Percentiles rank a stretch among this genome's conserved stretches.
These are phyloP conservation scores for Xylariaceae sp. DNA, from an alignment of 2,329 filamentous ascomycete genomes.

Conservation along the genomic window DNA sequence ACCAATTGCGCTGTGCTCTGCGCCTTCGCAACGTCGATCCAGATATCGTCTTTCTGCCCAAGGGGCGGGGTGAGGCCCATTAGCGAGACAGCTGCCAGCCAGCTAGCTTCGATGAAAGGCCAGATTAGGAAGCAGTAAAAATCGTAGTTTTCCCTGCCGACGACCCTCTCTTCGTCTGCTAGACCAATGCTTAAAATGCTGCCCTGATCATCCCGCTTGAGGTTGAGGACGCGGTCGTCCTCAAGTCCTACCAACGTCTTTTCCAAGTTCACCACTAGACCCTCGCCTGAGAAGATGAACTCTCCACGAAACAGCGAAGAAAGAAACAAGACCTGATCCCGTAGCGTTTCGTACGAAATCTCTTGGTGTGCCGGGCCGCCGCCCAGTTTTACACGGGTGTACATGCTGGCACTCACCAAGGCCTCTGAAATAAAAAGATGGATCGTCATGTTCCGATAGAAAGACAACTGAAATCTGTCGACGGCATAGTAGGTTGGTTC, in stretches of 20 bases:
- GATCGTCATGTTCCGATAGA: slow-evolving; percentile 99
- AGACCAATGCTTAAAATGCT: slow-evolving; percentile 72
- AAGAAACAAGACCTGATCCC: slow-evolving; percentile 82
- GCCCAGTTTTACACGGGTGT: slow-evolving; percentile 86
- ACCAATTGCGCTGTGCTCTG: slow-evolving; percentile 82
- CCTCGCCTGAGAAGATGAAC: slow-evolving; percentile 93
- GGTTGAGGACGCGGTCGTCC: slow-evolving; percentile 72
- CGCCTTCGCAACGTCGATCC: slow-evolving; percentile 77
- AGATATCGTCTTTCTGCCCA: slow-evolving; percentile 62
- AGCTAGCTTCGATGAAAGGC: slow-evolving; percentile 95
- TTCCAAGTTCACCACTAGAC: slow-evolving; percentile 77
- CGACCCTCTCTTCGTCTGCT: slow-evolving; percentile 72
- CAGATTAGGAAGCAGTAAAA: slow-evolving; percentile 99
- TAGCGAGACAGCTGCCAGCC: slow-evolving; percentile 86
- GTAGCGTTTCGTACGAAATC: slow-evolving; percentile 73
- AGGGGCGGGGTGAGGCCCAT: slow-evolving; percentile 81
- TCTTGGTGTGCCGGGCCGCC: slow-evolving; percentile 82
- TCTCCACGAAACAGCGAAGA: slow-evolving; percentile 93
- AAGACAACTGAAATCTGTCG: slow-evolving; percentile 94
- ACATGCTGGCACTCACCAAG: slow-evolving; percentile 86
- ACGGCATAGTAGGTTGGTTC: slow-evolving; percentile 95
- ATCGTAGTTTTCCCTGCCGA: slow-evolving; percentile 91
- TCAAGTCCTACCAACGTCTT: slow-evolving; percentile 79
- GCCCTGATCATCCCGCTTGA: slow-evolving; percentile 60
- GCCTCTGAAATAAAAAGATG: slow-evolving; percentile 96